Percentiles rank a stretch among this genome's conserved stretches.
Evolutionary conservation across 2,329 filamentous ascomycete genomes (phyloP).

Genomic region (Neoarthrinium moseri): DNA sequence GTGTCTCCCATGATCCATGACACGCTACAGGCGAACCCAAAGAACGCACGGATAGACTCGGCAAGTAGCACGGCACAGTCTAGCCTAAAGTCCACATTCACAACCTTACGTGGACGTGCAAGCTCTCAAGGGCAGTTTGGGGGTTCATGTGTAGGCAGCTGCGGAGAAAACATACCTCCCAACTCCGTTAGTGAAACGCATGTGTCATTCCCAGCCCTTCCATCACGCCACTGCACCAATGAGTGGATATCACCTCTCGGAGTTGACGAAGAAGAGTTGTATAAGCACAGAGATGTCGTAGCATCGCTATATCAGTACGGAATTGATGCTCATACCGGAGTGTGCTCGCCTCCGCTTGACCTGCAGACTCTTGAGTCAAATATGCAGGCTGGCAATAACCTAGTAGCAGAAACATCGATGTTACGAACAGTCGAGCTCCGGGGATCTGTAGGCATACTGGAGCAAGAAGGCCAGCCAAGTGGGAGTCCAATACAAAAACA

Average conservation of each 20-base stretch:
- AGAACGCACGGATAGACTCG: too few species aligned
- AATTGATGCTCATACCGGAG: constrained; percentile 25
- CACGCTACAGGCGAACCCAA: too few species aligned
- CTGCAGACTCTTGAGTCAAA: background rate
- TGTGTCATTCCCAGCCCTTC: constrained; percentile 23
- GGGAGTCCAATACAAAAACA: background rate
- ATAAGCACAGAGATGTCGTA: background rate
- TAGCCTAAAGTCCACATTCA: too few species aligned
- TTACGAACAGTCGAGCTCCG: too few species aligned
- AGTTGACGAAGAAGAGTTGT: constrained; percentile 11
- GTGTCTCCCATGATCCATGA: too few species aligned
- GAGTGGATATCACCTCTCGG: constrained; percentile 26
- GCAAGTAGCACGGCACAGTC: too few species aligned
- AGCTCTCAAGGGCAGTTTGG: background rate
- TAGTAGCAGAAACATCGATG: too few species aligned
- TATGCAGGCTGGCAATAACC: too few species aligned
- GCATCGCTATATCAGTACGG: constrained; percentile 19
- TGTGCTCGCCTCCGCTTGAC: constrained; percentile 8
- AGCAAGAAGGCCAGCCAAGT: background rate
- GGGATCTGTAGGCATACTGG: too few species aligned
- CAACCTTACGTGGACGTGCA: background rate
- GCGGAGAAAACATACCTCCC: background rate
- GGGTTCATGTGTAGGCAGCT: too few species aligned
- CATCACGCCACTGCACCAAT: constrained; percentile 21
- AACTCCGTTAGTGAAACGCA: background rate